These are phyloP conservation scores for Haplosporangium sp. DNA, from an alignment of 371 early-diverging fungal species.

Conservation along the genomic window DNA sequence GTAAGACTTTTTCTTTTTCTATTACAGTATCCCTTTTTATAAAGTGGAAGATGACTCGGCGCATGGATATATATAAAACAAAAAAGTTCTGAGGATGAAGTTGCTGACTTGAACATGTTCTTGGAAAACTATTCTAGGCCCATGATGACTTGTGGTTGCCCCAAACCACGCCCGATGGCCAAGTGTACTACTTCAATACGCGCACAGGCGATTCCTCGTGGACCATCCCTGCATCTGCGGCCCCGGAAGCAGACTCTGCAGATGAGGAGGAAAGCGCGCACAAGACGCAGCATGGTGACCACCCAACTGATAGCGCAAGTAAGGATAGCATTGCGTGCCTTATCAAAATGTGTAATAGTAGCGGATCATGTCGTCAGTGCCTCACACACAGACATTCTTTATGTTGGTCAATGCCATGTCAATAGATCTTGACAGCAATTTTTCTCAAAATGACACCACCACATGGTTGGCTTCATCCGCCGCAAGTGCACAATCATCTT, in stretches of 20 bases:
- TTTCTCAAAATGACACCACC: conserved; percentile 5
- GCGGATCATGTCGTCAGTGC: not conserved
- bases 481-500: not conserved
- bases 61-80: not conserved
- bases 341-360: not conserved
- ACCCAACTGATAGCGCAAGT: not conserved
- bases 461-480: not conserved
- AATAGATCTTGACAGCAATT: conserved; percentile 14
- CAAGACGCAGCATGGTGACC: not conserved
- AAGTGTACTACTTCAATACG: conserved; percentile 68
- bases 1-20: conserved; percentile 12
- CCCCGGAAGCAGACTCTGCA: not conserved
- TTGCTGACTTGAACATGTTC: not conserved
- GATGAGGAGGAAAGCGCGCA: conserved; percentile 6
- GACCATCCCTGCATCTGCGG: conserved; percentile 41
- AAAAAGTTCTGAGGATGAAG: not conserved
- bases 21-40: not conserved
- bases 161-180: conserved; percentile 64
- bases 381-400: no score
- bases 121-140: conserved; percentile 11
- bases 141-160: conserved; percentile 50
- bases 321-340: no score
- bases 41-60: not conserved
- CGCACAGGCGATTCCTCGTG: conserved; percentile 68
- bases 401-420: no score